Conservation (phyloP, 768 basidiomycete species). For the Tylopilus rubrobrunneus region DNA sequence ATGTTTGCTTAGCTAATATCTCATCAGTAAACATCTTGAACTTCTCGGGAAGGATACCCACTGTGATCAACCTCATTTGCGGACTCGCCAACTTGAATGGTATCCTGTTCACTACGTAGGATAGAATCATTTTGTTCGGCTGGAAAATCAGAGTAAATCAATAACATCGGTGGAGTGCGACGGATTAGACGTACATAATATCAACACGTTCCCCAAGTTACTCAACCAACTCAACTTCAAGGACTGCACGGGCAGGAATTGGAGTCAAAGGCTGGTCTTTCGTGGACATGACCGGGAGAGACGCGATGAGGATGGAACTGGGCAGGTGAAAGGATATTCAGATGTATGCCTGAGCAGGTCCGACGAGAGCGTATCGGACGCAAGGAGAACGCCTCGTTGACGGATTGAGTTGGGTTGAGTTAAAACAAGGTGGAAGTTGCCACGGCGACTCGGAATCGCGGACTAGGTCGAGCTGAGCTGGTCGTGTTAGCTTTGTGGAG, state of each 20-base stretch:
- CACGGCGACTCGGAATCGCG: too few relatives aligned
- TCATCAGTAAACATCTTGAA: conserved; percentile 1
- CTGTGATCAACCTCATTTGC: conserved; percentile 3
- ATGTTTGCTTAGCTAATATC: conserved; percentile 1
- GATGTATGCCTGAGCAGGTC: not conserved
- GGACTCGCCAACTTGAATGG: conserved; percentile 3
- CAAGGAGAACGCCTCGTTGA: not conserved
- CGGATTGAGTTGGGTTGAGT: not conserved
- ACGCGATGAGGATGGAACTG: not conserved
- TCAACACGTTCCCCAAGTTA: not conserved
- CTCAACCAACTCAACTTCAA: conserved; percentile 8
- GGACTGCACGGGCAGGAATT: conserved; percentile 1
- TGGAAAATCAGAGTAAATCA: conserved; percentile 3
- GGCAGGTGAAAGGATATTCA: not conserved
- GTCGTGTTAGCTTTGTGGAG: not conserved
- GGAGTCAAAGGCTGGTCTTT: conserved; percentile 20
- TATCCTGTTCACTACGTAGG: not conserved
- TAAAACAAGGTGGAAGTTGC: not conserved
- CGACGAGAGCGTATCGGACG: not conserved
- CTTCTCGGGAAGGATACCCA: conserved; percentile 1
- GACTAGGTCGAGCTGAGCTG: too few relatives aligned
- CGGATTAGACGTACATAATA: conserved; percentile 11
- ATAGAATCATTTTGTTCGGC: conserved; percentile 3
- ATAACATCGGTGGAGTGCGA: not conserved
- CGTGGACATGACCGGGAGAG: conserved; percentile 20